These are phyloP conservation scores for Exophiala phaeomuriformis DNA, from an alignment of 2,329 filamentous ascomycete genomes.

Conservation along the genomic window DNA sequence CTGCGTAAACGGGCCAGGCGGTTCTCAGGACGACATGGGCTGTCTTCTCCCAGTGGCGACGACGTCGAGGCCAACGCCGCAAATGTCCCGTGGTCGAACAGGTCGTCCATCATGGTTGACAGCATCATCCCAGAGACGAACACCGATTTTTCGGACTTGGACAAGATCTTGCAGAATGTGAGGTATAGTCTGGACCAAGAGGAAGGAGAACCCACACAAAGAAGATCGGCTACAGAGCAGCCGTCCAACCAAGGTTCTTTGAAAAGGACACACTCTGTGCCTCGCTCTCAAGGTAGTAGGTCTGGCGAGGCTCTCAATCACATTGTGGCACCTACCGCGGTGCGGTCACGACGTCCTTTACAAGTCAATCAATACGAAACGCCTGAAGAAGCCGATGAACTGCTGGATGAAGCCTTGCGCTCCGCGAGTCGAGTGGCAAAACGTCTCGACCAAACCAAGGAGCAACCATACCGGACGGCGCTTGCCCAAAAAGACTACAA, in stretches of 20 bases:
- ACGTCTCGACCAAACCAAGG: slow-evolving; percentile 52
- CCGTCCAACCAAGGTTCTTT: slow-evolving; percentile 20
- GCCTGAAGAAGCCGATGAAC: slow-evolving; percentile 91
- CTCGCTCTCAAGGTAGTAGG: slow-evolving; percentile 23
- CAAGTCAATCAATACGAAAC: slow-evolving; percentile 78
- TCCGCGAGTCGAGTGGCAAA: slow-evolving; percentile 69
- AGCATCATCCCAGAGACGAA: slow-evolving; percentile 33
- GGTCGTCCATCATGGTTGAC: slow-evolving; percentile 76
- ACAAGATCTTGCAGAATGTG: slow-evolving; percentile 55
- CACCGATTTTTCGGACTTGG: slow-evolving; percentile 53
- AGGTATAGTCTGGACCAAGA: slow-evolving; percentile 49
- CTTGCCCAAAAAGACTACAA: slow-evolving; percentile 32
- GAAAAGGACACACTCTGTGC: slow-evolving; percentile 25
- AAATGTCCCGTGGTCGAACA: slow-evolving; percentile 80
- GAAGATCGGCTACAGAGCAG: slow-evolving; percentile 10
- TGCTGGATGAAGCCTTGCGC: slow-evolving; percentile 79
- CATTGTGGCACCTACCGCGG: slow-evolving; percentile 58
- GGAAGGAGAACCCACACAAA: slow-evolving; percentile 7
- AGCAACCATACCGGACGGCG: slow-evolving; percentile 37
- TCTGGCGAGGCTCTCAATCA: slow-evolving; percentile 34
- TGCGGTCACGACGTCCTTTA: slow-evolving; percentile 70
- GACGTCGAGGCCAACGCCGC: slow-evolving; percentile 90
- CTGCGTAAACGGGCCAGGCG: slow-evolving; percentile 85
- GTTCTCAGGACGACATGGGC: slow-evolving; percentile 84
- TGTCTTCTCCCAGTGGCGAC: slow-evolving; percentile 69